Base-by-base conservation (phyloP, 2,329 filamentous ascomycete species). In the Fusarium annulatum region DNA sequence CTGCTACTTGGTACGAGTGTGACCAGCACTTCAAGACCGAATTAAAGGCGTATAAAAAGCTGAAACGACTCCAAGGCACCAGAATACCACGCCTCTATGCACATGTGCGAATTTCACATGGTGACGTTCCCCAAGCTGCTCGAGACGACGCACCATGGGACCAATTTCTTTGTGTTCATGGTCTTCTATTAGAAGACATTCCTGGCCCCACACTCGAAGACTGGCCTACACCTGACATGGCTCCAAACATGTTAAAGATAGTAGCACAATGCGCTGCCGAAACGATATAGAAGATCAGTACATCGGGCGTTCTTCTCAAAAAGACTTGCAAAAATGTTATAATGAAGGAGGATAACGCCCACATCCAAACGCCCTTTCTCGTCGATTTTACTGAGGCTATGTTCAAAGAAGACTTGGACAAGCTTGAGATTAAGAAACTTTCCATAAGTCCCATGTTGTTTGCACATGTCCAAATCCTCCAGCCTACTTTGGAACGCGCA, bases 221-320 rank as follows among this genome's bases (percentile, higher is more conserved):
- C 21, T 7, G n/a, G 18, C 4, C n/a, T 2, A 19, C 21, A 12
- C 3, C 12, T 1, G 6, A 12, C 11, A 9, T 19, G 1, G 5
- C 7, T 8, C 3, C 7, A 9, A 0, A 21, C 5, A 18, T 16
- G 21, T 15, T 23, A 6, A 9, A 2, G 1, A 2, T 2, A 7
- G 7, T 49, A 8, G 23, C 38, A 2, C 15, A 59, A 9, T 12
- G 14, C 6, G 45, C 36, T 0, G 10, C 52, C 1, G 3, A 41
- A 15, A 9, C 16, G 11, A n/a, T 10, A 3, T 8, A 42, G 12
- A 11, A 34, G 12, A 42, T 60, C 21, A 60, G 28, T 12, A 4
- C 41, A 11, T 38, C 18, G 5, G 57, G 45, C 12, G 9, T 52
- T n/a, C 6, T 60, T 8, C 45, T 59, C 33, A 4, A 30, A 9